A percentile compares a stretch with the other conserved stretches of the same genome.
Conservation (phyloP, 192 early-diverging fungal species). For the Coemansia sp. region DNA sequence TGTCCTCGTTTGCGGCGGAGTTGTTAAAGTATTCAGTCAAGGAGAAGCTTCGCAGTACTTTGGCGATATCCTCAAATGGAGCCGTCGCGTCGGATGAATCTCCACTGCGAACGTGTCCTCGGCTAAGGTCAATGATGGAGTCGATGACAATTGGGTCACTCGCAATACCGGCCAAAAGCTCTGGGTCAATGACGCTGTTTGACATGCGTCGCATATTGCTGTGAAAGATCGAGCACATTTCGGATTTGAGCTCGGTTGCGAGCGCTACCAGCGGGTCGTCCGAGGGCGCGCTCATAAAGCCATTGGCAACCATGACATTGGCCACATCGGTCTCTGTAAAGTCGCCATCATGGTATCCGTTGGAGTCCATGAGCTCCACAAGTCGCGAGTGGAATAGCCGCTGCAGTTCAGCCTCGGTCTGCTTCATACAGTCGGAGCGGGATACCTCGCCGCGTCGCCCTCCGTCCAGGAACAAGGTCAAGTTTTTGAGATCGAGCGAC, state of each 20-base stretch:
- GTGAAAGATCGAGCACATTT: conserved; percentile 34
- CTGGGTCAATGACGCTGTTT: conserved; percentile 18
- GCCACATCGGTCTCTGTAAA: conserved; percentile 31
- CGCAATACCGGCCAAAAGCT: conserved; percentile 19
- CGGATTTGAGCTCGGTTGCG: conserved; percentile 34
- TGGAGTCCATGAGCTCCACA: conserved; percentile 27
- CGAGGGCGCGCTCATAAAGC: conserved; percentile 24
- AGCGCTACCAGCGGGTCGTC: conserved; percentile 34
- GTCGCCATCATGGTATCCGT: conserved; percentile 22
- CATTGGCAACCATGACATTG: conserved; percentile 26
- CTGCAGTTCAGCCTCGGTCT: conserved; percentile 32
- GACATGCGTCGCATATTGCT: conserved; percentile 25
- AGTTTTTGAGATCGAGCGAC: conserved; percentile 4
- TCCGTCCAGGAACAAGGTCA: conserved; percentile 12
- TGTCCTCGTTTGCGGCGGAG: neutral
- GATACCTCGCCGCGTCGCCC: conserved; percentile 10
- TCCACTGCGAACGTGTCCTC: neutral
- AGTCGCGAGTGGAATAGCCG: conserved; percentile 30
- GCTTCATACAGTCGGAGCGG: conserved; percentile 21
- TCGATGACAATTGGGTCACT: conserved; percentile 24
- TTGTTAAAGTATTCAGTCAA: conserved; percentile 8
- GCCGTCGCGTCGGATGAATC: conserved; percentile 5
- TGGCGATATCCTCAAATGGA: conserved; percentile 9
- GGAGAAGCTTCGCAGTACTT: conserved; percentile 10
- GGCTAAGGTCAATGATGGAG: conserved; percentile 14